phyloP scores from a whole-genome alignment of 2,329 filamentous ascomycete genomes.

The Endoconidiophora laricicola region DNA sequence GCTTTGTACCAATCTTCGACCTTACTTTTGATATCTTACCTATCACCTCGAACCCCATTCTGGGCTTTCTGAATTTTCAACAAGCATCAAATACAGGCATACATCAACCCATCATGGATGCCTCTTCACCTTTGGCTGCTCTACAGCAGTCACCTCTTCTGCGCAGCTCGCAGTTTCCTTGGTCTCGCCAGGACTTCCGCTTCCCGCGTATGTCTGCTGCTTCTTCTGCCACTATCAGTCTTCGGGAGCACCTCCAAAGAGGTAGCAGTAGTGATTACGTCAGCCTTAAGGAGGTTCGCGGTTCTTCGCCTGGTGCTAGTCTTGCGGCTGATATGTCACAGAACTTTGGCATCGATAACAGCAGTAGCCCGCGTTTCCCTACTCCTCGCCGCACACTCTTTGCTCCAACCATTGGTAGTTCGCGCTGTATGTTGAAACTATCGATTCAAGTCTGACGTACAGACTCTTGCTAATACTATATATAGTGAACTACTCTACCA shows the following conservation, averaged over 20 bases:
- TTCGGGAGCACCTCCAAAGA: conserved; percentile 54
- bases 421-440: not conserved
- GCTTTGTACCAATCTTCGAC: not conserved
- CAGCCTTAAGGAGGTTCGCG: conserved; percentile 55
- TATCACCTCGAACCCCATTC: too few relatives aligned
- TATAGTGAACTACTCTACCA: not conserved
- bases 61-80: too few relatives aligned
- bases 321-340: conserved; percentile 88
- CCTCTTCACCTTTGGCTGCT: conserved; percentile 83
- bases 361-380: conserved; percentile 37
- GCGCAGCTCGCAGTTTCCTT: conserved; percentile 29
- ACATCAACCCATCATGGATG: conserved; percentile 50
- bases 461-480: not conserved
- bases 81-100: not conserved
- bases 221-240: conserved; percentile 49
- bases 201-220: conserved; percentile 35
- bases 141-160: conserved; percentile 58
- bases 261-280: conserved; percentile 57
- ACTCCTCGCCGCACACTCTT: conserved; percentile 27
- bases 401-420: conserved; percentile 18
- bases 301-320: conserved; percentile 80
- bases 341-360: conserved; percentile 84
- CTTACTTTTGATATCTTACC: not conserved
- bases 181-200: conserved; percentile 33
- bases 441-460: not conserved